A percentile compares a stretch with the other conserved stretches of the same genome.
Evolutionary conservation across 169 alveolate species (phyloP).

Genomic region (Cryptosporidium canis): DNA sequence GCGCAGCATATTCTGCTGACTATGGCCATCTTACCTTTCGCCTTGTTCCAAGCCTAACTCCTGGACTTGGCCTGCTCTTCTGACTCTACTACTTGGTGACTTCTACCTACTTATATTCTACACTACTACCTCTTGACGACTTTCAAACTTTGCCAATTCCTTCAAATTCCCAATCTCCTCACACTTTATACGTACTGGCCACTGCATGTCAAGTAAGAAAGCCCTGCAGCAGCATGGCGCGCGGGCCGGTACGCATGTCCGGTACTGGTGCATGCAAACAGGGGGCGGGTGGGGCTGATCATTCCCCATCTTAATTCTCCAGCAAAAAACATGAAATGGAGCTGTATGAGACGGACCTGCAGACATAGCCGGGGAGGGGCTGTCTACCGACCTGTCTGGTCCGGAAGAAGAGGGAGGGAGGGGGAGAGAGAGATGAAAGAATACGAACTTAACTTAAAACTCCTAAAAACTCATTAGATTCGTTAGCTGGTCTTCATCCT

Average conservation of each 20-base stretch:
- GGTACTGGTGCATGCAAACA: conserved; percentile 41
- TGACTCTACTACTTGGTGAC: background rate
- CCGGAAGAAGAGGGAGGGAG: background rate
- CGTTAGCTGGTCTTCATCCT: background rate
- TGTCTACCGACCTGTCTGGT: too few species aligned
- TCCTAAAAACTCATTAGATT: background rate
- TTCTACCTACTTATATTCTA: conserved; percentile 30
- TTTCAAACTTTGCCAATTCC: background rate
- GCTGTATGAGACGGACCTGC: too few species aligned
- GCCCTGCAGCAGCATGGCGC: background rate
- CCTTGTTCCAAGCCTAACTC: background rate
- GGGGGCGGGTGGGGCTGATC: background rate
- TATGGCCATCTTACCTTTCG: background rate
- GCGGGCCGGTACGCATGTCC: background rate
- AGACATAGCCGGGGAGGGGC: too few species aligned
- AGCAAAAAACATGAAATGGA: too few species aligned
- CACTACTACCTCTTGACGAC: conserved; percentile 4
- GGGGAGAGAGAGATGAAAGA: background rate
- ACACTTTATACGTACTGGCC: conserved; percentile 61
- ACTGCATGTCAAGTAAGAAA: conserved; percentile 59
- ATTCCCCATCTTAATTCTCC: too few species aligned
- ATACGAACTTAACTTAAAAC: background rate
- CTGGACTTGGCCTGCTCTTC: background rate
- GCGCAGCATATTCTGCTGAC: background rate
- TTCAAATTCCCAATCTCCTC: background rate